Evolutionary conservation across 768 basidiomycete genomes (phyloP), one percentile per base, ranked within the genome.

Genomic region (Amanita rubescens): DNA sequence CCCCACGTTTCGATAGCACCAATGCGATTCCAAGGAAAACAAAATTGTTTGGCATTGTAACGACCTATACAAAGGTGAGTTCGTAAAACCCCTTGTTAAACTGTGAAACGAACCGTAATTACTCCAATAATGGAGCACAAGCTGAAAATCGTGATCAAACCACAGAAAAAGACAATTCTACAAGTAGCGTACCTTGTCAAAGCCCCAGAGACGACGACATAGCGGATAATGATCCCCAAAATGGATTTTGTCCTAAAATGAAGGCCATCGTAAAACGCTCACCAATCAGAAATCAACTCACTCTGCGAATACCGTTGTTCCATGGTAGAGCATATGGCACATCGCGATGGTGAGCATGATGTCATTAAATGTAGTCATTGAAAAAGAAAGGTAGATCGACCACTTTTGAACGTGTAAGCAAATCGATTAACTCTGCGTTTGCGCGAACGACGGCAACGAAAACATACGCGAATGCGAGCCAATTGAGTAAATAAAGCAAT

Each of bases 1-100:
- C n/a, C 60, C 15, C 42, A 62, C 62, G 42, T 57, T 63, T 62
- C 3, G 60, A 55, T 14, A 63, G 41, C 8, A 60, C 51, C 22
- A 63, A 60, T 37, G 53, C 49, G 37, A 63, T 54, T 20, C 60
- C 59, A 4, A 63, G 54, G 51, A 59, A 63, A 1, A 62, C 56
- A 17, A 62, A 53, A n/a, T 53, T 62, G 24, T 60, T 43, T 6
- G 57, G 59, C 58, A 62, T 57, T 3, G 35, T 12, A 2, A 27
- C 56, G 27, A 56, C 58, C 62, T 63, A 30, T 39, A 19, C 3
- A 2, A 4, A 19, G 15, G 14, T 33, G 6, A 9, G 25, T 43
- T 15, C 35, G 25, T 3, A 41, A 34, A 5, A 45, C n/a, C n/a
- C n/a, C n/a, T n/a, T n/a, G 8, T 14, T 12, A 45, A 30, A 30